Evolutionary conservation across 139 green algal genomes (phyloP), one percentile per base, ranked within the genome.

Genomic region (Chlorella sp.): DNA sequence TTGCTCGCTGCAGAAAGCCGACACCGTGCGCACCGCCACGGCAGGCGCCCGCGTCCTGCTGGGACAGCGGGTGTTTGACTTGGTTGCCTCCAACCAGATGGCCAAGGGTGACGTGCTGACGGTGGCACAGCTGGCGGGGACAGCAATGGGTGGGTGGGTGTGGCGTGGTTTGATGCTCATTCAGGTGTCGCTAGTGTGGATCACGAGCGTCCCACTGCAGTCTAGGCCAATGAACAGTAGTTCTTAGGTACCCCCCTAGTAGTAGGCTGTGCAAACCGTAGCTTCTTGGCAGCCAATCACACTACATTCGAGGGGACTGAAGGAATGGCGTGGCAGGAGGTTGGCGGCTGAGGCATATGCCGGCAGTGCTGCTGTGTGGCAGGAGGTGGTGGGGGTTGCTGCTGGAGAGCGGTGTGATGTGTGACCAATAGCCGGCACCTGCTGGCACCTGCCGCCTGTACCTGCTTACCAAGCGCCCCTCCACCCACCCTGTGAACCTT

Each of bases 41-140:
- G 97, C 97, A 0, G 95, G 91, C 0, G 96, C 91, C 21, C n/a
- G 84, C 0, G 96, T 99, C 60, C 75, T 92, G 22, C 90, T 99
- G 40, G 96, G 95, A 0, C 60, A 28, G 0, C 48, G 79, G 7
- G 96, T 96, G 0, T 99, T 94, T 81, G 42, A 83, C 14, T 81
- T 96, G 34, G 95, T 99, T 19, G 79, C 76, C 0, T 60, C 76
- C 30, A 98, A 99, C 91, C 36, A 90, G 34, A 28, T 98, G 37
- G 89, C 91, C 5, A 99, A 99, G 90, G 97, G 97, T 0, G 96
- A 99, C 66, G 97, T 99, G 53, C 91, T 99, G 34, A 93, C 90
- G 11, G 92, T 97, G 22, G 96, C 98, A 0, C 93, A 97, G 92
- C 85, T 99, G 60, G 98, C 98, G 2, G n/a, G n/a, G n/a, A n/a